Evolutionary conservation across 2,329 filamentous ascomycete species (phyloP).

Genomic region (Diaporthe eres): DNA sequence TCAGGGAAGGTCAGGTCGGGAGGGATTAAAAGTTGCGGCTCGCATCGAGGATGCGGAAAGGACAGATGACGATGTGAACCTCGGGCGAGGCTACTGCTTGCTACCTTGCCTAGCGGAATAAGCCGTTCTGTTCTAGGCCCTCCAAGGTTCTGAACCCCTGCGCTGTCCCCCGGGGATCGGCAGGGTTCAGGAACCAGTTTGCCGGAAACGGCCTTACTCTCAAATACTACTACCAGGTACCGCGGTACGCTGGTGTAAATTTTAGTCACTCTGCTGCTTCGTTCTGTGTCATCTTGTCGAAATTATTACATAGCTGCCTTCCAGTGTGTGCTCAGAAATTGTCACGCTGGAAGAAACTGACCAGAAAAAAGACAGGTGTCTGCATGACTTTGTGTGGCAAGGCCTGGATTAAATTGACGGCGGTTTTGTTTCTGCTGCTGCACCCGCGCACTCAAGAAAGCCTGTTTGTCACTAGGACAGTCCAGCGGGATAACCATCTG

Average conservation of each 20-base stretch:
- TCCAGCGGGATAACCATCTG: no score
- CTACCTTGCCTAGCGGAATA: conserved; percentile 14
- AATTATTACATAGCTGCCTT: no score
- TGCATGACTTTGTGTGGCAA: background rate
- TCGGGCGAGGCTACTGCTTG: conserved; percentile 20
- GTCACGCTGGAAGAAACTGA: background rate
- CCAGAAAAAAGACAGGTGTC: background rate
- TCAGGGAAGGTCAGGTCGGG: background rate
- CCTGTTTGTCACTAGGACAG: background rate
- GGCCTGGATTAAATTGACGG: background rate
- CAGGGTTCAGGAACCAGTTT: conserved; percentile 26
- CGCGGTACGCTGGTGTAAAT: background rate
- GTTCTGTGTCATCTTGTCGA: background rate
- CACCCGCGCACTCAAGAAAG: background rate
- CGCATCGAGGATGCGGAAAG: conserved; percentile 12
- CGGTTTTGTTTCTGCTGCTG: no score
- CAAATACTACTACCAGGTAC: background rate
- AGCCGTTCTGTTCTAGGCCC: conserved; percentile 5
- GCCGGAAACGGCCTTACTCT: conserved; percentile 2
- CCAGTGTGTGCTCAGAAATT: background rate
- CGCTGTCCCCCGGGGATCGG: background rate
- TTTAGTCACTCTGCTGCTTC: background rate
- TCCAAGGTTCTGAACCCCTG: conserved; percentile 16
- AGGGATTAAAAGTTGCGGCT: background rate
- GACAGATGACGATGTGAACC: conserved; percentile 37